Percentiles rank a stretch among this genome's conserved stretches.
Evolutionary conservation across 345 rosid genomes (phyloP).

Genomic region (Eucalyptus sp.): DNA sequence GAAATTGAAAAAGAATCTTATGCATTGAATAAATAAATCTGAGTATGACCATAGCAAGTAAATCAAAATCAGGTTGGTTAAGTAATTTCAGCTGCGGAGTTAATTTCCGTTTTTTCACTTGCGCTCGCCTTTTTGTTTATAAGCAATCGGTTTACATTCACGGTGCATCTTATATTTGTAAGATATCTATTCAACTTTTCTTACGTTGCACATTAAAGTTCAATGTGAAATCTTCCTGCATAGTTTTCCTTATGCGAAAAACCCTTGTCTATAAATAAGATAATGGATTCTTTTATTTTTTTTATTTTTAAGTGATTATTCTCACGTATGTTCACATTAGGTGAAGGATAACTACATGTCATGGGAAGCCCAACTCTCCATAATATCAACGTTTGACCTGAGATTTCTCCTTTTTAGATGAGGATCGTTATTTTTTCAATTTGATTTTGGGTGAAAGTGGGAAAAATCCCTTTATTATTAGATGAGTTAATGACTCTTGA

Average conservation of each 20-base stretch:
- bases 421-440: background rate
- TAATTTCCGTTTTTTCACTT: background rate
- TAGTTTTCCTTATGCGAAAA: background rate
- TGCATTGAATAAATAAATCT: background rate
- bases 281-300: too few relatives aligned
- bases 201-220: background rate
- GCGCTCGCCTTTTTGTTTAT: background rate
- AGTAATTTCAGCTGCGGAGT: background rate
- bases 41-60: background rate
- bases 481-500: background rate
- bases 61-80: background rate
- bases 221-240: background rate
- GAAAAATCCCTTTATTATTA: background rate
- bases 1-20: background rate
- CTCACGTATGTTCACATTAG: background rate
- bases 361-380: background rate
- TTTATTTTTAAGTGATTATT: background rate
- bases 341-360: background rate
- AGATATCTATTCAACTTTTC: background rate
- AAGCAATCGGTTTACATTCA: background rate
- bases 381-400: background rate
- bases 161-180: too few relatives aligned
- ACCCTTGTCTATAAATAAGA: background rate
- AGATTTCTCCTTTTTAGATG: background rate
- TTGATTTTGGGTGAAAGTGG: background rate